Percentiles rank a stretch among this genome's conserved stretches.
These are phyloP conservation scores for Rhizopogon rudus DNA, from an alignment of 768 basidiomycete species.

Conservation along the genomic window DNA sequence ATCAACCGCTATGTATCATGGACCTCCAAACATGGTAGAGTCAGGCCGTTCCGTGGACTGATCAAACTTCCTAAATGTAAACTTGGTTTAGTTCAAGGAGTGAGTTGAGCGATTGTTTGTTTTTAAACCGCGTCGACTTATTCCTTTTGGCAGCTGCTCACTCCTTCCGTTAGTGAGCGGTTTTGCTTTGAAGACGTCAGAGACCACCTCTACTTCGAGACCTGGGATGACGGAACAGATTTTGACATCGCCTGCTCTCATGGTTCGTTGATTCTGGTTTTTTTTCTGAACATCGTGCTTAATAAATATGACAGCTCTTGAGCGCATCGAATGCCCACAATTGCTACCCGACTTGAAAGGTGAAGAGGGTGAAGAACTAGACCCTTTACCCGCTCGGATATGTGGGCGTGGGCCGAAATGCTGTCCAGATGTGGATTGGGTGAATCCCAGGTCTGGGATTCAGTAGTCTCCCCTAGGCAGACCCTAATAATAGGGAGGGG, in stretches of 20 bases:
- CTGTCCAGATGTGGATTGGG: background rate
- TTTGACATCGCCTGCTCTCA: constrained; percentile 14
- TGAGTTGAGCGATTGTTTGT: constrained; percentile 5
- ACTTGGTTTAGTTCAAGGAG: constrained; percentile 27
- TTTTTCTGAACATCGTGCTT: background rate
- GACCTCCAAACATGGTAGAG: constrained; percentile 5
- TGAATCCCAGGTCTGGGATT: background rate
- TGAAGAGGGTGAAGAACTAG: too few species aligned
- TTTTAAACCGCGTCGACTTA: background rate
- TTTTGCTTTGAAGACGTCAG: background rate
- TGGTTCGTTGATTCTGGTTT: constrained; percentile 11
- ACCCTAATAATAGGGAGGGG: too few species aligned
- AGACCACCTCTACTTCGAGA: background rate
- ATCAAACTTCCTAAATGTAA: constrained; percentile 16
- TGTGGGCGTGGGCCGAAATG: background rate
- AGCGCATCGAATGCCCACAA: background rate
- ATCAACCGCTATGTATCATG: constrained; percentile 18
- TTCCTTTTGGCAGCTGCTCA: background rate
- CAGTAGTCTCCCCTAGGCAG: too few species aligned
- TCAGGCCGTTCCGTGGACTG: constrained; percentile 18
- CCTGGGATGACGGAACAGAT: constrained; percentile 12
- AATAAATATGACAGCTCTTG: background rate
- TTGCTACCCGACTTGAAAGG: background rate
- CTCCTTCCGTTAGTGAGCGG: background rate
- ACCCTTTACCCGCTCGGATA: too few species aligned